A percentile compares a stretch with the other conserved stretches of the same genome.
These are phyloP conservation scores for Penicillium chermesinum DNA, from an alignment of 495 filamentous ascomycete genomes.

Conservation along the genomic window DNA sequence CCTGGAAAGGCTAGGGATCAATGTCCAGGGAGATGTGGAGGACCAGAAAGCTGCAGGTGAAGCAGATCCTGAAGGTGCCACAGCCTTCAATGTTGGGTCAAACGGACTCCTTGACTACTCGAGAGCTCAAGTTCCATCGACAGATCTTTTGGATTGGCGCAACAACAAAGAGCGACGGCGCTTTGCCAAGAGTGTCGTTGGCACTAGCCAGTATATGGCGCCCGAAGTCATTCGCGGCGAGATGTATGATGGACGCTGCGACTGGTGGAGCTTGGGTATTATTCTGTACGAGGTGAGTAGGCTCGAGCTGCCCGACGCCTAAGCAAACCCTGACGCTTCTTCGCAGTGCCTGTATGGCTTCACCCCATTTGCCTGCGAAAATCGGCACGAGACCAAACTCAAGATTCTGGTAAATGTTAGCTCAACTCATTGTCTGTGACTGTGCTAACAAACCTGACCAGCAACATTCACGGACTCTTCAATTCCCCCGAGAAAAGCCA, in stretches of 20 bases:
- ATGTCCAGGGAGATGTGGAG: conserved; percentile 67
- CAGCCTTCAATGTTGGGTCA: neutral
- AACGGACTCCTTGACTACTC: conserved; percentile 8
- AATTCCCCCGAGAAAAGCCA: conserved; percentile 59
- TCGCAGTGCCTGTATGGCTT: conserved; percentile 76
- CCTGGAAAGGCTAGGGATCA: conserved; percentile 67
- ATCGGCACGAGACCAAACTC: conserved; percentile 71
- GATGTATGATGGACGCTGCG: conserved; percentile 83
- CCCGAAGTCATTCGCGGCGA: conserved; percentile 84
- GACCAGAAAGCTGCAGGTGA: conserved; percentile 53
- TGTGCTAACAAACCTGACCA: conserved; percentile 3
- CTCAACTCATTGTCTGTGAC: neutral
- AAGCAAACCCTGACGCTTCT: neutral
- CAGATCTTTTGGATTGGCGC: conserved; percentile 65
- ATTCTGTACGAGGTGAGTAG: conserved; percentile 74
- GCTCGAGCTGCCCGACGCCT: neutral
- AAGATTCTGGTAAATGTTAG: conserved; percentile 62
- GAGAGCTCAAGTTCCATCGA: conserved; percentile 13
- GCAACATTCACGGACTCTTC: conserved; percentile 49
- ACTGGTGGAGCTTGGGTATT: conserved; percentile 94
- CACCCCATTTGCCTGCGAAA: conserved; percentile 82
- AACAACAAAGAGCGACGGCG: conserved; percentile 68
- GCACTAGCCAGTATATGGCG: conserved; percentile 97
- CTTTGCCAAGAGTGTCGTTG: conserved; percentile 80
- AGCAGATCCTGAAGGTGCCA: conserved; percentile 19